Percentiles rank a stretch among this genome's conserved stretches.
Conservation (phyloP, 176 grass and related monocot species). For the Rhynchospora breviuscula region DNA sequence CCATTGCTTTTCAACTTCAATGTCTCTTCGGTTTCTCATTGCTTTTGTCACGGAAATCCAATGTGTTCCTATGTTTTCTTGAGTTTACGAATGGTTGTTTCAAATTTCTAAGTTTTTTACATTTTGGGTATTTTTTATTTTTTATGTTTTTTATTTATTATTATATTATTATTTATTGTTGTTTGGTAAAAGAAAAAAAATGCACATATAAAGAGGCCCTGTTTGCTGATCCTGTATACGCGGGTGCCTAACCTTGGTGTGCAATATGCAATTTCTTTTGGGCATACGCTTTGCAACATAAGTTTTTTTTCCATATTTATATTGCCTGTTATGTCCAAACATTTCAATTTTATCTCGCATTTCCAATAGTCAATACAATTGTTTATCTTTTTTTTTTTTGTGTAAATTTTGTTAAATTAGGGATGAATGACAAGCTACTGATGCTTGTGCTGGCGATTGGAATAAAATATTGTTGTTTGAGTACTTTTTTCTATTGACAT, state of each 20-base stretch:
- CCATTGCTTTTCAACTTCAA: neutral
- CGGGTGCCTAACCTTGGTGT: constrained; percentile 24
- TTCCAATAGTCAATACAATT: neutral
- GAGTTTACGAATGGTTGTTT: neutral
- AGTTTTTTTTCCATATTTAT: constrained; percentile 14
- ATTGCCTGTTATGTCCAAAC: constrained; percentile 30
- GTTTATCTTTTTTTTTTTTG: neutral
- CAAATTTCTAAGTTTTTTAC: neutral
- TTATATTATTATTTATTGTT: neutral
- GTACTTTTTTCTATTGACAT: no score
- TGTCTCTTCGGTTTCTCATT: neutral
- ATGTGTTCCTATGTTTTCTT: neutral
- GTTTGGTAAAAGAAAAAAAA: neutral
- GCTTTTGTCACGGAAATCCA: neutral
- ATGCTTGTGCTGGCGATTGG: no score
- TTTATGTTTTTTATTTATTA: neutral
- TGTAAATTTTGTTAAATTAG: neutral
- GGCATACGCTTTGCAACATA: constrained; percentile 27
- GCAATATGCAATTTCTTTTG: neutral
- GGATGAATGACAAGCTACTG: neutral
- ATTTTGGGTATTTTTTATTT: neutral
- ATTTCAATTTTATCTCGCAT: neutral
- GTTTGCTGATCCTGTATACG: constrained; percentile 26
- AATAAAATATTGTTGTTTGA: no score
- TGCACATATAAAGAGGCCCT: constrained; percentile 24